Conservation (phyloP, 2,329 filamentous ascomycete genomes). For the Fusarium compactum region DNA sequence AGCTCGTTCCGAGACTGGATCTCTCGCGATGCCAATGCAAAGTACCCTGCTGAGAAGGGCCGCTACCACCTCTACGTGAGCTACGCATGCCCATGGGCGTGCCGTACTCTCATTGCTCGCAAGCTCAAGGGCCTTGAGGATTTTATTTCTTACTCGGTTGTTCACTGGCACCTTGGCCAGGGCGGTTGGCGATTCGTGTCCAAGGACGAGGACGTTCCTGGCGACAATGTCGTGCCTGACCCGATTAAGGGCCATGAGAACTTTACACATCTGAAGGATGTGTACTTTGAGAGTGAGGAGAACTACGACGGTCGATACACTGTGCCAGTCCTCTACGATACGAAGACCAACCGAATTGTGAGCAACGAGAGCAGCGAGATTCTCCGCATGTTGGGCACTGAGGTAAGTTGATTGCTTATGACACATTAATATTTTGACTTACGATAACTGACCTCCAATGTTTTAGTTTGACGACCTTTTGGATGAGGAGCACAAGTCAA, state of each 20-base stretch:
- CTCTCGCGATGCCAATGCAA: conserved; percentile 75
- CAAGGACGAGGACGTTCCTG: conserved; percentile 65
- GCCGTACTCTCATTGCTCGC: conserved; percentile 86
- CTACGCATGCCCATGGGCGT: conserved; percentile 95
- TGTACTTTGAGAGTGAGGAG: conserved; percentile 82
- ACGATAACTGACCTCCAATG: not conserved
- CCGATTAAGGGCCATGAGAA: conserved; percentile 77
- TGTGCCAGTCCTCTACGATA: conserved; percentile 88
- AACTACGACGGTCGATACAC: conserved; percentile 85
- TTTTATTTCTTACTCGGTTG: conserved; percentile 81
- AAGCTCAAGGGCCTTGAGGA: conserved; percentile 94
- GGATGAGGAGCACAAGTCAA: conserved; percentile 66
- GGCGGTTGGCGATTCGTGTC: conserved; percentile 86
- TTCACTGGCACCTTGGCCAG: conserved; percentile 88
- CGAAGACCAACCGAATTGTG: conserved; percentile 79
- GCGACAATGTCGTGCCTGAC: conserved; percentile 74
- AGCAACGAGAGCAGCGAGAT: conserved; percentile 95
- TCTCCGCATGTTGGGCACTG: conserved; percentile 86
- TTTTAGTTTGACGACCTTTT: conserved; percentile 78
- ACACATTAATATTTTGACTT: too few species aligned
- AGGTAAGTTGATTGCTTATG: conserved; percentile 59
- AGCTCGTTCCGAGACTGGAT: conserved; percentile 87
- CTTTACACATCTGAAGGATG: conserved; percentile 77
- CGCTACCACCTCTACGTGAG: conserved; percentile 96
- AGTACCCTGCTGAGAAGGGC: conserved; percentile 86